Percentiles rank a stretch among this genome's conserved stretches.
These are phyloP conservation scores for Nothomitra cinnamomea DNA, from an alignment of 2,329 filamentous ascomycete genomes.

Conservation along the genomic window DNA sequence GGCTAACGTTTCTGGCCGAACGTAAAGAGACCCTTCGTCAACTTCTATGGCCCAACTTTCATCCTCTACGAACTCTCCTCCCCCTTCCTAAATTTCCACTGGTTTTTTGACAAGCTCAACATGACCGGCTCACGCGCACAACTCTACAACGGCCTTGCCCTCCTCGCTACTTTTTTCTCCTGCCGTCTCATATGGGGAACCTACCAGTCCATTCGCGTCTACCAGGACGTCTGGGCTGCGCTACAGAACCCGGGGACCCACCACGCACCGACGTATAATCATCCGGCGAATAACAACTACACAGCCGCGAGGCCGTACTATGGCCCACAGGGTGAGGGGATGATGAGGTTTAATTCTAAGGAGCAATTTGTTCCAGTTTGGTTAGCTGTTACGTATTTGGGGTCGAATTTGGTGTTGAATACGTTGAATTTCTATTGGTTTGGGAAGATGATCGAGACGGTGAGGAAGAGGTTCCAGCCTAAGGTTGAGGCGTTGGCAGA, in stretches of 20 bases:
- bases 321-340: conserved; percentile 16
- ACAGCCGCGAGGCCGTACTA: background rate
- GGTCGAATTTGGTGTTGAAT: conserved; percentile 56
- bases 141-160: conserved; percentile 58
- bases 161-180: conserved; percentile 58
- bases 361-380: conserved; percentile 41
- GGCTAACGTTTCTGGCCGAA: no score
- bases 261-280: background rate
- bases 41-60: conserved; percentile 66
- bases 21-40: conserved; percentile 75
- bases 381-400: conserved; percentile 51
- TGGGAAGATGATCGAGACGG: conserved; percentile 66
- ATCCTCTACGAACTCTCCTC: conserved; percentile 79
- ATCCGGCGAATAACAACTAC: no score
- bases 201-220: conserved; percentile 51
- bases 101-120: conserved; percentile 77
- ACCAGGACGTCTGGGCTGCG: conserved; percentile 49
- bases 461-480: conserved; percentile 51
- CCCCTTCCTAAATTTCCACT: conserved; percentile 76
- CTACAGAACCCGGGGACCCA: conserved; percentile 26
- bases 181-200: conserved; percentile 66
- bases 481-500: background rate
- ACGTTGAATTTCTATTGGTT: conserved; percentile 75
- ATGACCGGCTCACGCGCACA: conserved; percentile 60
- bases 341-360: conserved; percentile 30